phyloP scores from a whole-genome alignment of 2,329 filamentous ascomycete species.

The Venturia oleaginea region DNA sequence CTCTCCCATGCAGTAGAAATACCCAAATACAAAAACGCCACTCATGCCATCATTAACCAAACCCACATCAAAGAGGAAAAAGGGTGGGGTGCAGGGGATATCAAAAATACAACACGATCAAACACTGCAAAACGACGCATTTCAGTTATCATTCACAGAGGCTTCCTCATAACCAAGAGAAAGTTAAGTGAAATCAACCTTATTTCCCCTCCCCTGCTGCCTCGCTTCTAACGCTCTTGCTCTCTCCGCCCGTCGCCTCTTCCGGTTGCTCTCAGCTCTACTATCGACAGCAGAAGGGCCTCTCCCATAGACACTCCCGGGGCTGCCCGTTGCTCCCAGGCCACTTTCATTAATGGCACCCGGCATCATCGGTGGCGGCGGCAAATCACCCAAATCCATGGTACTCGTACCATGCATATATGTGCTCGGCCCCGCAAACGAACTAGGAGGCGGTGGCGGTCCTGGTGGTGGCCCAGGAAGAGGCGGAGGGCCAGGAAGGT shows the following conservation, averaged over 20 bases:
- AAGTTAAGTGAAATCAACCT: not conserved
- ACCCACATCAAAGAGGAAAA: not conserved
- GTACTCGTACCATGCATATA: not conserved
- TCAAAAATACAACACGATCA: not conserved
- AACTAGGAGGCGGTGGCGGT: conserved; percentile 19
- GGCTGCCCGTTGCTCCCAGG: conserved; percentile 28
- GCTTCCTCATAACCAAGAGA: not conserved
- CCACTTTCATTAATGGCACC: conserved; percentile 16
- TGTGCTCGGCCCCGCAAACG: conserved; percentile 5
- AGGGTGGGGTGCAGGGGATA: not conserved
- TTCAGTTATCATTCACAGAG: not conserved
- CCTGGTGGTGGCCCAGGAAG: conserved; percentile 21
- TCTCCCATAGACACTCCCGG: conserved; percentile 21
- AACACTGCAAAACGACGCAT: conserved; percentile 1
- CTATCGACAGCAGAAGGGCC: conserved; percentile 30
- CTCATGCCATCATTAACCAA: conserved; percentile 2
- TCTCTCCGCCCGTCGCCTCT: conserved; percentile 30
- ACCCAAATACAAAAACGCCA: not conserved
- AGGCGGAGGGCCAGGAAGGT: conserved; percentile 23
- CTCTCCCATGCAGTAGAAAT: not conserved
- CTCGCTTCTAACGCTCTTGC: conserved; percentile 20
- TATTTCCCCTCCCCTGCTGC: conserved; percentile 1
- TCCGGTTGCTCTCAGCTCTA: conserved; percentile 31
- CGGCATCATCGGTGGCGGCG: conserved; percentile 28
- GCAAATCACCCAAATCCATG: conserved; percentile 17